Evolutionary conservation across 116 monocot genomes (phyloP), one percentile per base, ranked within the genome.

Genomic region (Papilionanthe hybrid): DNA sequence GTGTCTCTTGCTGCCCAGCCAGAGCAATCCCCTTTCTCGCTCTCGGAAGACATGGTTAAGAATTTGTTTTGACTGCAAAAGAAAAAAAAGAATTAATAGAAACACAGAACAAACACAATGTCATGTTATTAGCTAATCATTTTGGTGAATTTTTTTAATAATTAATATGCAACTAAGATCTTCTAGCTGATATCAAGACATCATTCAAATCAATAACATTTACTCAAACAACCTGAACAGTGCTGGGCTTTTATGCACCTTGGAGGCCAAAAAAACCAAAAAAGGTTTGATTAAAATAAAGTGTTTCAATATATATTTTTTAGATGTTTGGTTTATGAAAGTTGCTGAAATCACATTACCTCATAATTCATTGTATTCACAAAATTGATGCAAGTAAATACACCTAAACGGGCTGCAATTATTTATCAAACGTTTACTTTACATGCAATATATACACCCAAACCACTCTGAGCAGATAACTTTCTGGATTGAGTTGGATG

Each of bases 1-100:
- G 66, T 20, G 53, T 88, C 88, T 77, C 85, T 85, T 55, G 88
- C 85, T 42, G 88, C 88, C 88, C 88, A 88, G 15, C 76, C 88
- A 68, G 77, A 65, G 67, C 88, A 88, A 77, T 85, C 69, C 56
- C 78, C 74, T 4, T 22, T 77, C 5, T 75, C 82, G 56, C 45
- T 42, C 83, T 85, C 79, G 74, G 57, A 28, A 47, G 56, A 82
- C 88, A 88, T 88, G 3, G 3, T 37, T 60, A 50, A 45, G 19
- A 60, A 69, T 56, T 57, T 8, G 50, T 72, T 45, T 10, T 55
- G 20, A 9, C 37, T 63, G 9, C 13, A 57, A 58, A 60, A 17
- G 27, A 75, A 12, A 25, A 75, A 75, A 41, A 43, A 32, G 9
- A 68, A 68, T 30, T 68, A 68, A 68, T 30, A 68, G 7, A 69